Percentiles rank a stretch among this genome's conserved stretches.
Conservation (phyloP, 2,329 filamentous ascomycete genomes). For the Escovopsis sp. region DNA sequence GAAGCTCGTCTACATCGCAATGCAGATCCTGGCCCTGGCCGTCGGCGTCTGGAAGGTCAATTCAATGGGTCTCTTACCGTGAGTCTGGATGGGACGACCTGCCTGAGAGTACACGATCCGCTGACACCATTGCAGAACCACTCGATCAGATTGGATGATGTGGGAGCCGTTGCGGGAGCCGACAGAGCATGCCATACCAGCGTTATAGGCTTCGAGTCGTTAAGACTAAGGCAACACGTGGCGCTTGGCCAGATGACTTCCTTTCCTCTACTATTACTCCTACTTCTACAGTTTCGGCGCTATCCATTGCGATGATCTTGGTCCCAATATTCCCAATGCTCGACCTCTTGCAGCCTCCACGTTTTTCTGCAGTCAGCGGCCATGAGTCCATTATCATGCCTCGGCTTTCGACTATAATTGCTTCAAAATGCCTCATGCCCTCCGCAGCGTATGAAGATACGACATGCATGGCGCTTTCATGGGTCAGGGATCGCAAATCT, state of each 20-base stretch:
- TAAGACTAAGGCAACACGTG: not conserved
- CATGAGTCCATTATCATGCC: too few relatives aligned
- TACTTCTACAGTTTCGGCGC: not conserved
- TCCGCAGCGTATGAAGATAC: too few relatives aligned
- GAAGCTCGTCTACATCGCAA: constrained; percentile 75
- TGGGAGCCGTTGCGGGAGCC: constrained; percentile 72
- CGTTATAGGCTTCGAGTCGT: constrained; percentile 28
- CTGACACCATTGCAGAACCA: constrained; percentile 46
- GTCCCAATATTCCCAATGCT: not conserved
- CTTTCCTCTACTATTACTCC: not conserved
- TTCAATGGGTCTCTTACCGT: constrained; percentile 88
- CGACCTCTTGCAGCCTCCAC: too few relatives aligned
- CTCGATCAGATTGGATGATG: constrained; percentile 90
- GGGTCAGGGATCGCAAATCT: too few relatives aligned
- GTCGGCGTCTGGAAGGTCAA: constrained; percentile 95
- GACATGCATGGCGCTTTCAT: too few relatives aligned
- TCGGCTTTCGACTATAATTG: too few relatives aligned
- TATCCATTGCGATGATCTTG: constrained; percentile 7
- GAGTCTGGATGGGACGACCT: constrained; percentile 24
- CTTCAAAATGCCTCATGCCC: too few relatives aligned
- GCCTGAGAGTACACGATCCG: not conserved
- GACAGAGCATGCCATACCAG: constrained; percentile 50
- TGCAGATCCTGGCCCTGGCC: constrained; percentile 71
- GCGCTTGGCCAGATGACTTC: not conserved
- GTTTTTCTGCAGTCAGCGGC: not conserved